Percentiles rank a stretch among this genome's conserved stretches.
phyloP scores from a whole-genome alignment of 441 rosid species.

The Manihot esculenta region DNA sequence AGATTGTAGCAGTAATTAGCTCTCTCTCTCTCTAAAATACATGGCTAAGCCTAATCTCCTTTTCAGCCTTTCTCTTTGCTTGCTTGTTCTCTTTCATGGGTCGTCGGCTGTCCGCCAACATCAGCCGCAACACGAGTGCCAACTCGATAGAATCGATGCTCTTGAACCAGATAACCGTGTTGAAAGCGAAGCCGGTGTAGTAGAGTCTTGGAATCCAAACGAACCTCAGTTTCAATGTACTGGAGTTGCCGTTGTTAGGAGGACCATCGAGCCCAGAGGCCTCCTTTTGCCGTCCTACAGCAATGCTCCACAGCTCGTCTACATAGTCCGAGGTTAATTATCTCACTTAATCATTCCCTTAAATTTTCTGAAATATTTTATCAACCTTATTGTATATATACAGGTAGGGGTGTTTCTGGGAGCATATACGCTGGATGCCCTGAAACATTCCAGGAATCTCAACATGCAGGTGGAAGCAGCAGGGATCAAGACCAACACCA shows the following conservation, averaged over 20 bases:
- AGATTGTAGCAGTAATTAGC: no score
- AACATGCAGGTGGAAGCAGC: slow-evolving; percentile 8
- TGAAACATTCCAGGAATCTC: slow-evolving; percentile 64
- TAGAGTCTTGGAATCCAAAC: slow-evolving; percentile 44
- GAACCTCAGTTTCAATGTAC: slow-evolving; percentile 44
- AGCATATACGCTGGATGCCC: slow-evolving; percentile 63
- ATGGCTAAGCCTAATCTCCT: slow-evolving; percentile 26
- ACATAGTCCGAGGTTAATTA: slow-evolving; percentile 41
- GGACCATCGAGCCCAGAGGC: slow-evolving; percentile 39
- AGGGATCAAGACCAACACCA: slow-evolving; percentile 65
- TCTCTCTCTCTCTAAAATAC: slow-evolving; percentile 28
- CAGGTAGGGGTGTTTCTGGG: slow-evolving; percentile 58
- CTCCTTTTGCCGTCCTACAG: slow-evolving; percentile 27
- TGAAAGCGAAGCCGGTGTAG: slow-evolving; percentile 43
- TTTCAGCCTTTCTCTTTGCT: slow-evolving; percentile 39
- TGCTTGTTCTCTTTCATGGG: slow-evolving; percentile 45
- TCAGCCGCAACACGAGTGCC: slow-evolving; percentile 46
- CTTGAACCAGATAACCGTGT: slow-evolving; percentile 51
- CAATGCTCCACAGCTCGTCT: slow-evolving; percentile 38
- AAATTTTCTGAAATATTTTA: no score
- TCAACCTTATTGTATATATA: neutral
- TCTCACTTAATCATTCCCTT: neutral
- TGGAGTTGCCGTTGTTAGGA: slow-evolving; percentile 39
- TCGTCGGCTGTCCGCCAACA: slow-evolving; percentile 31
- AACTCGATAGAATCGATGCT: slow-evolving; percentile 48